Percentiles rank a stretch among this genome's conserved stretches.
These are phyloP conservation scores for Plasmodium gallinaceum DNA, from an alignment of 169 alveolate species.

Conservation along the genomic window DNA sequence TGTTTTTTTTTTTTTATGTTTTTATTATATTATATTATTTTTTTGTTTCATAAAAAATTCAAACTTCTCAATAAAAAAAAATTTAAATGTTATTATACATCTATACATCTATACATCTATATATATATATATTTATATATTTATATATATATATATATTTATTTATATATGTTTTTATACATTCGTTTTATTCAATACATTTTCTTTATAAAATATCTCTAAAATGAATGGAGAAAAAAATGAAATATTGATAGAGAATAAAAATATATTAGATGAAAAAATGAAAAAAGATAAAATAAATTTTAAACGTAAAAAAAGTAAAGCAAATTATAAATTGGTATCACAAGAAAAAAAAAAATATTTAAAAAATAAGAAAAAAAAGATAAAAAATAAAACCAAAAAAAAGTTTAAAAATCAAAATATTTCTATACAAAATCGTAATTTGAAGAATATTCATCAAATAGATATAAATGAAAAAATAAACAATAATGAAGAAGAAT, in stretches of 20 bases:
- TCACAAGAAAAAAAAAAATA: slow-evolving; percentile 43
- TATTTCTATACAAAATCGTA: not conserved
- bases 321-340: slow-evolving; percentile 2
- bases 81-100: too few relatives aligned
- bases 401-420: slow-evolving; percentile 10
- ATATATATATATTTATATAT: too few relatives aligned
- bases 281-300: not conserved
- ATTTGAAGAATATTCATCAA: not conserved
- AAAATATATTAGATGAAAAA: not conserved
- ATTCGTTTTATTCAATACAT: not conserved
- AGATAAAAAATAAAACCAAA: slow-evolving; percentile 6
- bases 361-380: slow-evolving; percentile 8
- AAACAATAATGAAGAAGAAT: not conserved
- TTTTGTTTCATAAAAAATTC: too few relatives aligned
- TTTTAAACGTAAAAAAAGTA: slow-evolving; percentile 34
- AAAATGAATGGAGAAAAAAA: slow-evolving; percentile 10
- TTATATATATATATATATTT: too few relatives aligned
- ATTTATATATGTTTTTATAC: not conserved
- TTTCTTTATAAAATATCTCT: too few relatives aligned
- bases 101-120: too few relatives aligned
- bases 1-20: too few relatives aligned
- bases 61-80: too few relatives aligned
- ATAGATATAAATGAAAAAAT: not conserved
- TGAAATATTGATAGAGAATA: slow-evolving; percentile 15
- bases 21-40: too few relatives aligned